These are phyloP conservation scores for Candida manassasensis DNA, from an alignment of 805 yeast species.

Conservation along the genomic window DNA sequence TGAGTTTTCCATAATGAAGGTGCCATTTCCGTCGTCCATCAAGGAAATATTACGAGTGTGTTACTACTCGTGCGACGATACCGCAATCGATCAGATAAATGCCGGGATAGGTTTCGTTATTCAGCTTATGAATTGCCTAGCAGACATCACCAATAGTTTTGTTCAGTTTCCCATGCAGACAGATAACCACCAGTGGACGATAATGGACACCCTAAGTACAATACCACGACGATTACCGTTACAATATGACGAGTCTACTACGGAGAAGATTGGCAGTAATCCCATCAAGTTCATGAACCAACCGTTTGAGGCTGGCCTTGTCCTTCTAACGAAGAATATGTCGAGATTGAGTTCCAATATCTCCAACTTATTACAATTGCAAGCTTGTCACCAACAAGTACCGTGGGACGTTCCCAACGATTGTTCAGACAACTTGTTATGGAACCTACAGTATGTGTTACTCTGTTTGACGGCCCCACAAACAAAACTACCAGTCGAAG, in stretches of 20 bases:
- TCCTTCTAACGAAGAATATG: slow-evolving; percentile 28
- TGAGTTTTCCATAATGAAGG: slow-evolving; percentile 26
- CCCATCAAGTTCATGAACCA: slow-evolving; percentile 11
- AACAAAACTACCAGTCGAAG: too few relatives aligned
- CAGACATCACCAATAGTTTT: slow-evolving; percentile 20
- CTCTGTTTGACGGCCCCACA: slow-evolving; percentile 29
- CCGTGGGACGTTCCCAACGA: slow-evolving; percentile 27
- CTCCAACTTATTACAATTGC: slow-evolving; percentile 10
- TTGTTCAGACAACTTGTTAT: slow-evolving; percentile 35
- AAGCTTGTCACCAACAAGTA: not conserved
- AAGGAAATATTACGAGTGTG: slow-evolving; percentile 26
- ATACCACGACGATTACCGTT: slow-evolving; percentile 20
- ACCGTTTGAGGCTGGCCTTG: slow-evolving; percentile 30
- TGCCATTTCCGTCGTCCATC: slow-evolving; percentile 32
- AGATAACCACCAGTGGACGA: slow-evolving; percentile 17
- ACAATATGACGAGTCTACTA: slow-evolving; percentile 18
- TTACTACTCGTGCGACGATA: slow-evolving; percentile 17
- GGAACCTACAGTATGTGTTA: slow-evolving; percentile 35
- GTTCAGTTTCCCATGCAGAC: slow-evolving; percentile 25
- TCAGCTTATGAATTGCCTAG: slow-evolving; percentile 21
- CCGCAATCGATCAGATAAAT: slow-evolving; percentile 24
- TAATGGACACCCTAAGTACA: slow-evolving; percentile 16
- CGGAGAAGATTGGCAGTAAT: slow-evolving; percentile 14
- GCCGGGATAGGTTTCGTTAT: slow-evolving; percentile 28
- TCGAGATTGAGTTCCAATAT: slow-evolving; percentile 20